Evolutionary conservation across 148 eudicot species (phyloP), one percentile per base, ranked within the genome.

Genomic region (Rhododendron molle): DNA sequence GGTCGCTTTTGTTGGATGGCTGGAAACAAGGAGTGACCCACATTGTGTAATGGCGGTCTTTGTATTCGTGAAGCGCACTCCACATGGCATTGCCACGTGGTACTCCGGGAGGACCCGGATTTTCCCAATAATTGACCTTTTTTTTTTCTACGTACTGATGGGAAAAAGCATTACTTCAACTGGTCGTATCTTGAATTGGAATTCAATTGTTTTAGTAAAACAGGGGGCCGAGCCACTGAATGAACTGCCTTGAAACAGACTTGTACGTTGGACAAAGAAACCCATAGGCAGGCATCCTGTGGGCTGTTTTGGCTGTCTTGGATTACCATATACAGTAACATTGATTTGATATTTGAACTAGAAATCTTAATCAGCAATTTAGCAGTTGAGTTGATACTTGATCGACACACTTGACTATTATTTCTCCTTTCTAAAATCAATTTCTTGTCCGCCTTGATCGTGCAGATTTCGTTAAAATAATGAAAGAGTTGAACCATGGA

Each of bases 201-300:
- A 82, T 83, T 85, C 83, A 77, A 7, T 73, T 81, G 56, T 83
- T 88, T 79, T 28, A 8, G 14, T 81, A 71, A 83, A 86, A 88
- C 88, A 52, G 50, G 80, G 85, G 85, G 89, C 89, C 47, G 81
- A 58, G 83, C 60, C 36, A 49, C 58, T 71, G 76, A 71, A 4
- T 71, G 76, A 14, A 30, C 32, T 71, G 40, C 76, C 20, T 30
- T 14, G 12, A 71, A 71, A 71, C 20, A 32, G 34, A 16, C 47
- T n/a, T n/a, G n/a, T n/a, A 43, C 52, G 69, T 73, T 54, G 30
- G 40, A 69, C 50, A 34, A 34, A 12, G 81, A 54, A 72, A 80
- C 65, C 80, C n/a, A 3, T n/a, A 40, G 44, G 44, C 26, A 43
- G 30, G 2, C 28, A 81, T 81, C 85, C 87, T 71, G 49, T 81